Conservation (phyloP, 2,329 filamentous ascomycete genomes). For the Neonectria coccinea region DNA sequence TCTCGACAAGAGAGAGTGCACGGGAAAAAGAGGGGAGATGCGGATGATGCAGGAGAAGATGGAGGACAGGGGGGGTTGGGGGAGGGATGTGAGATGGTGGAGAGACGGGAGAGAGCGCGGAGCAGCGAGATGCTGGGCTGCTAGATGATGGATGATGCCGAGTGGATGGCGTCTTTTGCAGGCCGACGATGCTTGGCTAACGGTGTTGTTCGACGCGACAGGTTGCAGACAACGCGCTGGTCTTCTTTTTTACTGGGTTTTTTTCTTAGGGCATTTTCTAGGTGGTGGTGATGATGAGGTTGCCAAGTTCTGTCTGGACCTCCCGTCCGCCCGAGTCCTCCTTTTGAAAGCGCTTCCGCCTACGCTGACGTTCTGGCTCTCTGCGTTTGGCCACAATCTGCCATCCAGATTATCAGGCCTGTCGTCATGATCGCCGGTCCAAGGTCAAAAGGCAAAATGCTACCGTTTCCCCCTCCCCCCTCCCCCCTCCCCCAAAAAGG, state of each 20-base stretch:
- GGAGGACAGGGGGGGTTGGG: neutral
- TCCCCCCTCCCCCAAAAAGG: slow-evolving; percentile 7
- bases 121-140: slow-evolving; percentile 1
- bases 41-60: slow-evolving; percentile 28
- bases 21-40: slow-evolving; percentile 28
- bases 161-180: slow-evolving; percentile 24
- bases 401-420: slow-evolving; percentile 24
- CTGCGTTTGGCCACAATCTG: slow-evolving; percentile 4
- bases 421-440: slow-evolving; percentile 43
- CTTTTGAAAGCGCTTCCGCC: slow-evolving; percentile 15
- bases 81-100: slow-evolving; percentile 8
- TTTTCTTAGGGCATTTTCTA: slow-evolving; percentile 1
- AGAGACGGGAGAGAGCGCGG: slow-evolving; percentile 12
- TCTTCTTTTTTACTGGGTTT: neutral
- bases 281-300: slow-evolving; percentile 11
- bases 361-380: slow-evolving; percentile 6
- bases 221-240: neutral
- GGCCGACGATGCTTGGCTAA: slow-evolving; percentile 9
- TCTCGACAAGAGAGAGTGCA: slow-evolving; percentile 1
- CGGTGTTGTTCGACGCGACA: slow-evolving; percentile 11
- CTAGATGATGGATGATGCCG: slow-evolving; percentile 29
- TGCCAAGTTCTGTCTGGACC: slow-evolving; percentile 13
- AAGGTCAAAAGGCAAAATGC: slow-evolving; percentile 24
- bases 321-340: slow-evolving; percentile 12
- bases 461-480: neutral